Evolutionary conservation across 1,284 basidiomycete species (phyloP).

Genomic region (Cystobasidium pallidum): DNA sequence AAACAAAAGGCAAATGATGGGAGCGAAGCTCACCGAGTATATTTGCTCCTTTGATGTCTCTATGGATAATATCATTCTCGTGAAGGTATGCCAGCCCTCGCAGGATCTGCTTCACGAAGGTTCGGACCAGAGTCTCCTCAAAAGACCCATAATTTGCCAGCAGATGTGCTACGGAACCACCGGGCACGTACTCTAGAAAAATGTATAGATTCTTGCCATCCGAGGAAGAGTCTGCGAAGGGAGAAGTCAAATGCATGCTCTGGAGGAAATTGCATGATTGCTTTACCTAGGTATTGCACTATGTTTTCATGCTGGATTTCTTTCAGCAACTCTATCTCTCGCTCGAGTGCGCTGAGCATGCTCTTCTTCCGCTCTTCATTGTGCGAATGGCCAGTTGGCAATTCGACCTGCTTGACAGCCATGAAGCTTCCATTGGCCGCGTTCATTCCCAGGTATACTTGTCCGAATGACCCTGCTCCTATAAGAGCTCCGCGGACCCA

Average conservation of each 20-base stretch:
- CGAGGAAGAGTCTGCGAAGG: constrained; percentile 67
- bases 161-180: constrained; percentile 91
- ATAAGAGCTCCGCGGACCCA: constrained; percentile 99
- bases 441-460: constrained; percentile 80
- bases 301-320: constrained; percentile 96
- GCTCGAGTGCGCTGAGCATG: constrained; percentile 92
- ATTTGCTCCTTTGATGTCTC: constrained; percentile 98
- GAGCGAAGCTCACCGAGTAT: constrained; percentile 64
- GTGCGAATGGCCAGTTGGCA: constrained; percentile 80
- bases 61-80: constrained; percentile 91
- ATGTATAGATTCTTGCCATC: constrained; percentile 92
- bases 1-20: background rate
- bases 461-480: constrained; percentile 90
- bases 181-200: constrained; percentile 98
- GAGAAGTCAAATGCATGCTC: background rate
- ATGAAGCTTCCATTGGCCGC: constrained; percentile 89
- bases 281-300: constrained; percentile 88
- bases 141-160: constrained; percentile 94
- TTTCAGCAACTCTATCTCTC: constrained; percentile 94
- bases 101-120: constrained; percentile 92
- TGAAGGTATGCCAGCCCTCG: constrained; percentile 91
- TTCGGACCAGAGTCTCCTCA: constrained; percentile 90
- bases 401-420: constrained; percentile 99
- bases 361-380: constrained; percentile 92
- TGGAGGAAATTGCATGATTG: background rate